Conservation (phyloP, 192 early-diverging fungal species). For the Borealophlyctis nickersoniae region DNA sequence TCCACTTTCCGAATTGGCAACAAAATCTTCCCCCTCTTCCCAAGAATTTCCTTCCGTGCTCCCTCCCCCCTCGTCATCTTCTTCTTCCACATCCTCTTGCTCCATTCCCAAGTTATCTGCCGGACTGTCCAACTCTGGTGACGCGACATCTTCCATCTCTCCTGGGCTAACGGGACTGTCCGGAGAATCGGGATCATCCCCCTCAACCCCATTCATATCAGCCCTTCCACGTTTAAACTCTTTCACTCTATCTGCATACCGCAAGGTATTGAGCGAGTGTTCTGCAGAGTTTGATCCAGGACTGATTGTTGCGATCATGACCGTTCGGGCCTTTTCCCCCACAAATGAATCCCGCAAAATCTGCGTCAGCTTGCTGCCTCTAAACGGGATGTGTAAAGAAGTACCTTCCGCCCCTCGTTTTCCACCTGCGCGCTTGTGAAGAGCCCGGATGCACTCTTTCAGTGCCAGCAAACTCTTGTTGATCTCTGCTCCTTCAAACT, state of each 20-base stretch:
- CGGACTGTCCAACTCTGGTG: neutral
- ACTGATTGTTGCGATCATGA: slow-evolving; percentile 43
- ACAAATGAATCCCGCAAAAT: slow-evolving; percentile 44
- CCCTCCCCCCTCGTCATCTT: neutral
- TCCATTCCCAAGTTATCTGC: neutral
- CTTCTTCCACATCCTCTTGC: neutral
- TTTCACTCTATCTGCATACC: slow-evolving; percentile 45
- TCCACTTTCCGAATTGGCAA: too few relatives aligned
- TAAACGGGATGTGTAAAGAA: slow-evolving; percentile 40
- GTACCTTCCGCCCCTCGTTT: neutral
- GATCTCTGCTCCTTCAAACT: slow-evolving; percentile 41
- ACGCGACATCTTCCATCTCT: neutral
- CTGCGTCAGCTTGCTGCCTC: slow-evolving; percentile 43
- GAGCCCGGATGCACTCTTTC: slow-evolving; percentile 46
- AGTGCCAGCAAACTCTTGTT: slow-evolving; percentile 44
- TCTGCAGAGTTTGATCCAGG: slow-evolving; percentile 37
- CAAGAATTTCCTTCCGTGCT: neutral
- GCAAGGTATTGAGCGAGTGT: slow-evolving; percentile 42
- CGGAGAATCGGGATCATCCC: too few relatives aligned
- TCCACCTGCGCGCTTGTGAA: slow-evolving; percentile 11
- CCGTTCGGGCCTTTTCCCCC: slow-evolving; percentile 22
- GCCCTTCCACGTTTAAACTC: slow-evolving; percentile 15
- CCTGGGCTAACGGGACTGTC: neutral
- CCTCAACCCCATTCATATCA: too few relatives aligned
- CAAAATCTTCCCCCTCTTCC: neutral